Conservation (phyloP, 1,284 basidiomycete genomes). For the Thelephora terrestris region DNA sequence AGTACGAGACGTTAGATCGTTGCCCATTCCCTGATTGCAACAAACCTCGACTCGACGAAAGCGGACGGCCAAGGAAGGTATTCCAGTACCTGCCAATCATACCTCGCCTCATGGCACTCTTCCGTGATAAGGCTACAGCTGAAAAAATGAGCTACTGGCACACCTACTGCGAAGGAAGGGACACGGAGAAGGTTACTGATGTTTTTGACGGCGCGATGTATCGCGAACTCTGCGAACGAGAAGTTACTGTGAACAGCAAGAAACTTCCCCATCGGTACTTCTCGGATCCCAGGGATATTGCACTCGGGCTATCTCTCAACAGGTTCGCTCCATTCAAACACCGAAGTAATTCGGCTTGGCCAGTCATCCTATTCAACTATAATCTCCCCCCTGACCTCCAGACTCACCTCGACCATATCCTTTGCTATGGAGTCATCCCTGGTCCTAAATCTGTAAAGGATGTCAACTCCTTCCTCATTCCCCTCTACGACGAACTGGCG, state of each 20-base stretch:
- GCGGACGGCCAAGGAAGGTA: constrained; percentile 9
- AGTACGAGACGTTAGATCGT: constrained; percentile 10
- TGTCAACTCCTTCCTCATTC: constrained; percentile 32
- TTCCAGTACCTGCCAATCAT: constrained; percentile 13
- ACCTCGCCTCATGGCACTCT: constrained; percentile 9
- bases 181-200: constrained; percentile 12
- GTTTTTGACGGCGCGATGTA: constrained; percentile 14
- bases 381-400: constrained; percentile 27
- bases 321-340: constrained; percentile 30
- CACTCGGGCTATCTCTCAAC: constrained; percentile 22
- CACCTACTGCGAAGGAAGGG: constrained; percentile 1
- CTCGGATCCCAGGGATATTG: constrained; percentile 19
- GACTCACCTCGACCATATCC: constrained; percentile 20
- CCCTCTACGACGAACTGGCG: constrained; percentile 26
- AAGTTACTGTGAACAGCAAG: constrained; percentile 9
- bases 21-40: constrained; percentile 30
- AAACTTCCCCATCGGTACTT: constrained; percentile 15
- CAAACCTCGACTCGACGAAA: constrained; percentile 12
- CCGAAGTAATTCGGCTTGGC: constrained; percentile 29
- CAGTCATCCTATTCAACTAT: constrained; percentile 30
- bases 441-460: constrained; percentile 33
- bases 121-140: constrained; percentile 5
- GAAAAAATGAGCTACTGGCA: constrained; percentile 14
- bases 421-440: constrained; percentile 30
- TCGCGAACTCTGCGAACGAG: constrained; percentile 1